Base-by-base conservation (phyloP, 2,329 filamentous ascomycete species). In the Penicillium sp. region DNA sequence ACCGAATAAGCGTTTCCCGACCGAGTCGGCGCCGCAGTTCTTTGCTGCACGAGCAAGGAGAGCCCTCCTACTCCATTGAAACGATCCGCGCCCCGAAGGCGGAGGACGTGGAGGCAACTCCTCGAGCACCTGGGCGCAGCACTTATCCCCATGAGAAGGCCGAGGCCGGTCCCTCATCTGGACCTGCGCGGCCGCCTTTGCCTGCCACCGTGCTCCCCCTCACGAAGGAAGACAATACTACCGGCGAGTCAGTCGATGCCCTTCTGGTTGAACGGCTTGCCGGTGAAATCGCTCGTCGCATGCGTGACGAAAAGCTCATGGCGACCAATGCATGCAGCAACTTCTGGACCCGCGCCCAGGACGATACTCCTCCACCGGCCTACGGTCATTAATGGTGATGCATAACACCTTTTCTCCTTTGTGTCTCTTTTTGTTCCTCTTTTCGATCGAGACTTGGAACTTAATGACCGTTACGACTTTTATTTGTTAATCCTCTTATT, bases 221-320 rank as follows among this genome's bases (percentile, higher is more conserved):
- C 35, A 54, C 54, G 20, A 57, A 64, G 18, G 47, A 53, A n/a
- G 54, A 63, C 4, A 55, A 51, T 4, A 31, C 47, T 7, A 50
- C 50, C 16, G 57, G 63, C 20, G 59, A 58, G 11, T 64, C 73
- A 16, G 59, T 74, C n/a, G 71, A 76, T 43, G 68, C 72, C 47
- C 64, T 63, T 4, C 63, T 69, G 55, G 68, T 73, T 36, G 67
- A 69, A 55, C 66, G 95, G 72, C 93, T 98, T 80, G 90, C 91
- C 4, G 84, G 83, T 49, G 93, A 97, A 65, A 91, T 97, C 56
- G 88, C 89, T 23, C 64, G 65, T 45, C 84, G 87, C 40, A 88
- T 94, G 50, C 87, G 91, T 51, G 87, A 95, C 53, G 87, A 95
- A 68, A 93, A 95, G 68, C 60, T 63, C 31, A 56, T 64, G 35